These are phyloP conservation scores for Coniochaeta sp. DNA, from an alignment of 2,329 filamentous ascomycete genomes.

Conservation along the genomic window DNA sequence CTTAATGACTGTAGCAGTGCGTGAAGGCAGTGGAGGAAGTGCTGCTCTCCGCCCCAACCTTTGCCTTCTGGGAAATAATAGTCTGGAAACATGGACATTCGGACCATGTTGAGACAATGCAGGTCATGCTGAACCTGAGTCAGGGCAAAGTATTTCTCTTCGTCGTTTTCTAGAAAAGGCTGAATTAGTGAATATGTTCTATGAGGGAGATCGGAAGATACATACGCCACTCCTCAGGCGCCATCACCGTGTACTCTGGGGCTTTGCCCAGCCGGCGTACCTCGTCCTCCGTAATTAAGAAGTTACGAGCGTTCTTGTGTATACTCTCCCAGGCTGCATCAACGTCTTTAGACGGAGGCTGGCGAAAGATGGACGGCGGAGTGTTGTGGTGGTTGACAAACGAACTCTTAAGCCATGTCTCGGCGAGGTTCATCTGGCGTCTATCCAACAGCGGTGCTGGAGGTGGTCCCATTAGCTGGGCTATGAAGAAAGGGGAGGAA, in stretches of 20 bases:
- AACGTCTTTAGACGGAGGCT: not conserved
- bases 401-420: slow-evolving; percentile 1
- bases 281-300: not conserved
- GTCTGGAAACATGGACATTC: not conserved
- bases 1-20: not conserved
- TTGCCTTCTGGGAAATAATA: not conserved
- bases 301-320: not conserved
- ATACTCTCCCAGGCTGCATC: not conserved
- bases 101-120: slow-evolving; percentile 1
- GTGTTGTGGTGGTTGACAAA: not conserved
- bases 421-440: not conserved
- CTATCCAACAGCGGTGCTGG: not conserved
- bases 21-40: slow-evolving; percentile 1
- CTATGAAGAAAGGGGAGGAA: not conserved
- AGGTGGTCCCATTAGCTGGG: not conserved
- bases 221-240: not conserved
- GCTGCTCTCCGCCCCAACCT: not conserved
- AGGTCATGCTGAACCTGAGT: not conserved
- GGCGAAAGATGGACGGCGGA: not conserved
- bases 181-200: not conserved
- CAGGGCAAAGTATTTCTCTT: slow-evolving; percentile 1
- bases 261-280: not conserved
- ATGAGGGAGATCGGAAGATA: not conserved
- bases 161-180: not conserved
- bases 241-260: not conserved